These are phyloP conservation scores for Coniferiporia sulphurascens DNA, from an alignment of 1,284 basidiomycete species.

Conservation along the genomic window DNA sequence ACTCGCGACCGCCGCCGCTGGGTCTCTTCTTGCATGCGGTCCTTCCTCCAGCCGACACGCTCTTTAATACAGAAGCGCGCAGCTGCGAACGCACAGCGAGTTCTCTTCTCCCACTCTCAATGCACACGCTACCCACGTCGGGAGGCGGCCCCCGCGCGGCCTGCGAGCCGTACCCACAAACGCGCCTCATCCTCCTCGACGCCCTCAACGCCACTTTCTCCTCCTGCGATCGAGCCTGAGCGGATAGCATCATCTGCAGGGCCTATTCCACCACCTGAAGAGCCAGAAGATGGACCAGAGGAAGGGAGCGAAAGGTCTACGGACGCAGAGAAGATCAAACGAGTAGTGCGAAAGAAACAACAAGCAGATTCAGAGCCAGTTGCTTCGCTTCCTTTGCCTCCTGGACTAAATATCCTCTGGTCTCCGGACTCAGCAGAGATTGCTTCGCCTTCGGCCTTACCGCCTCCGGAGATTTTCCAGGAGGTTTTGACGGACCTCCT, in stretches of 20 bases:
- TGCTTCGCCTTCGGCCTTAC: constrained; percentile 31
- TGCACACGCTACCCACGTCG: constrained; percentile 25
- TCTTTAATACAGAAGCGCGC: constrained; percentile 39
- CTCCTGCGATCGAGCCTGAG: neutral
- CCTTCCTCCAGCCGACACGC: constrained; percentile 49
- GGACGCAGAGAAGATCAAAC: neutral
- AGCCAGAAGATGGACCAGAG: constrained; percentile 28
- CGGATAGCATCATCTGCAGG: constrained; percentile 20
- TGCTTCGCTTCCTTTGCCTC: constrained; percentile 40
- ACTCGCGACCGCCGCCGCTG: neutral
- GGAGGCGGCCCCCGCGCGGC: constrained; percentile 7
- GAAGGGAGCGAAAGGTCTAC: constrained; percentile 36
- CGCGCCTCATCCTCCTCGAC: constrained; percentile 19
- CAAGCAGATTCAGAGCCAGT: constrained; percentile 2
- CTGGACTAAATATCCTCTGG: constrained; percentile 62
- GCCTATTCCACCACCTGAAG: constrained; percentile 22
- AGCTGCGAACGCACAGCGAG: constrained; percentile 25
- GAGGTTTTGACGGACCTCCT: constrained; percentile 69
- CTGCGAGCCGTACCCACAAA: constrained; percentile 29
- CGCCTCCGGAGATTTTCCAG: constrained; percentile 57
- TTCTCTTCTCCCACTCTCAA: constrained; percentile 32
- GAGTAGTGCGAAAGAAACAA: neutral
- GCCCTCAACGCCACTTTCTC: constrained; percentile 1
- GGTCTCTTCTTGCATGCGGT: constrained; percentile 42
- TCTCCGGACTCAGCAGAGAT: constrained; percentile 36